Evolutionary conservation across 257 asterid species (phyloP), one percentile per base, ranked within the genome.

Genomic region (Fraxinus excelsior): DNA sequence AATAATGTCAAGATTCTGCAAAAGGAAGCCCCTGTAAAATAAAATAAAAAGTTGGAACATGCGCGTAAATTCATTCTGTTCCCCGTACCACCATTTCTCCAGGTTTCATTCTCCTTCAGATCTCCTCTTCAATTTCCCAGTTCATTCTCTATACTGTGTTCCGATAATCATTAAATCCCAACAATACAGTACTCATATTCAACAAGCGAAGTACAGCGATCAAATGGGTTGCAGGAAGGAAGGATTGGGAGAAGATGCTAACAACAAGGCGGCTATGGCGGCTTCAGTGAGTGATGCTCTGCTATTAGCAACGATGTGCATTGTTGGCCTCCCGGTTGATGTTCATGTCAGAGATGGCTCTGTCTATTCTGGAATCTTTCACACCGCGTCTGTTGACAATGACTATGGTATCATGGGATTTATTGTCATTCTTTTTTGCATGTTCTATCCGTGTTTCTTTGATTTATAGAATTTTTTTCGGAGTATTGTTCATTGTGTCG

Each of bases 311-410:
- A 94, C 92, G 78, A 86, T 94, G 88, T 88, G 91, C 82, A 86
- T 94, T 75, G 77, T 91, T 85, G 97, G 94, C 46, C 80, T 85
- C 76, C 89, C 93, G 1, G 98, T 94, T 1, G 96, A 94, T 68
- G 96, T 94, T 74, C 91, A 92, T 83, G 91, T 83, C 65, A 92
- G 65, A 81, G 98, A 94, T 70, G 98, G 97, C 80, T 88, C 94
- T 35, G 78, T 92, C 76, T 94, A 86, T 88, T 90, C 97, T 76
- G 98, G 98, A 79, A 90, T 88, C 75, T 86, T 94, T 80, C 83
- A 90, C 87, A 88, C 98, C 80, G 96, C 96, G 75, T 88, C 85
- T 5, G 84, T 90, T 74, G 91, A 91, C 62, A 81, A 83, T 84
- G 90, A 85, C 78, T 94, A 88, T 81, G 96, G 97, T 92, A 79